Percentiles rank a stretch among this genome's conserved stretches.
phyloP scores from a whole-genome alignment of 1,139 yeast genomes.

The Yamadazyma sp. region DNA sequence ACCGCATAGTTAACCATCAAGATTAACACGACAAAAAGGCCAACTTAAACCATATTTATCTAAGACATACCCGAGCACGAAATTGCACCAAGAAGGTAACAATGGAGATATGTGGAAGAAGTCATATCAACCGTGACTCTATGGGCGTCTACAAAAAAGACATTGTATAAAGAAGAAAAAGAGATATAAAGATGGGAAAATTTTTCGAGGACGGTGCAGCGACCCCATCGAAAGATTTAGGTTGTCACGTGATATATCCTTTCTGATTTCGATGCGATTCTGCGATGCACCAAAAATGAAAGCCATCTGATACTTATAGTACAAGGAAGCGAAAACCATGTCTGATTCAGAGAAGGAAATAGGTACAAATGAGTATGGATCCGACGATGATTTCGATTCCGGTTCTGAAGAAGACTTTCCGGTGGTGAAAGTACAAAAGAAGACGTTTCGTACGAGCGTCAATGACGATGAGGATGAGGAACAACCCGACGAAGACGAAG shows the following conservation, averaged over 20 bases:
- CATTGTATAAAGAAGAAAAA: conserved; percentile 54
- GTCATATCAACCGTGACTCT: conserved; percentile 79
- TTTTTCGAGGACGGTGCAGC: background rate
- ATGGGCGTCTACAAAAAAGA: conserved; percentile 83
- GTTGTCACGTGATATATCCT: background rate
- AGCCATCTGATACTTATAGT: background rate
- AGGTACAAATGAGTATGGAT: conserved; percentile 7
- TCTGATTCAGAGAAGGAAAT: background rate
- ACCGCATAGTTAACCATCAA: conserved; percentile 62
- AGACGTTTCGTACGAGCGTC: conserved; percentile 10
- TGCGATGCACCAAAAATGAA: background rate
- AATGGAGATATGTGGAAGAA: conserved; percentile 49
- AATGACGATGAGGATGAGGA: conserved; percentile 15
- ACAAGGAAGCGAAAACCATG: background rate
- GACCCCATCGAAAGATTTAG: background rate
- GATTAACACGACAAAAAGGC: conserved; percentile 63
- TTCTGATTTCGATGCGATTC: background rate
- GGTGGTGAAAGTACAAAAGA: conserved; percentile 17
- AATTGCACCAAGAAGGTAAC: conserved; percentile 44
- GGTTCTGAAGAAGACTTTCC: conserved; percentile 18
- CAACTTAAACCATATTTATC: conserved; percentile 54
- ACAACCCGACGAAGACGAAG: conserved; percentile 12
- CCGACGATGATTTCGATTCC: conserved; percentile 21
- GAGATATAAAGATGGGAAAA: background rate
- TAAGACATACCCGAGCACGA: conserved; percentile 96